Evolutionary conservation across 2,329 filamentous ascomycete species (phyloP).

Genomic region (Diaporthe vaccinii): DNA sequence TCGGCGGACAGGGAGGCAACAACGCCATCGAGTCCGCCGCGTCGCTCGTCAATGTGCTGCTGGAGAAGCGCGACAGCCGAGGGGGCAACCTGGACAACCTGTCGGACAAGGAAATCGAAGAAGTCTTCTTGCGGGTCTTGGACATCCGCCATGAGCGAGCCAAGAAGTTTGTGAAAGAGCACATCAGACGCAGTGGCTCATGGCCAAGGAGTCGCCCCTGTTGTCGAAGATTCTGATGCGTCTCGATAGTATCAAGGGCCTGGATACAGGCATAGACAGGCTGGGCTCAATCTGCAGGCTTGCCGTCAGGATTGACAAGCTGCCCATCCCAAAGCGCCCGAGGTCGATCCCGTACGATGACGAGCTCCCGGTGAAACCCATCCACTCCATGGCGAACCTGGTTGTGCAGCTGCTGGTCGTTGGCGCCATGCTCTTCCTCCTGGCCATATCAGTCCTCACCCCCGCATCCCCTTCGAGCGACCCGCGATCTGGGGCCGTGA

Average conservation of each 20-base stretch:
- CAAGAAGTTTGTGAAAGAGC: conserved; percentile 2
- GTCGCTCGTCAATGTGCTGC: conserved; percentile 12
- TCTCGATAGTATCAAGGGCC: background rate
- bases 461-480: background rate
- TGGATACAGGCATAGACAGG: background rate
- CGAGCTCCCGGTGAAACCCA: conserved; percentile 5
- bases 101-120: background rate
- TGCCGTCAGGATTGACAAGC: conserved; percentile 16
- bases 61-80: conserved; percentile 18
- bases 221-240: background rate
- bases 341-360: background rate
- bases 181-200: background rate
- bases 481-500: conserved; percentile 1
- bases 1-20: conserved; percentile 20
- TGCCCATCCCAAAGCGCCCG: background rate
- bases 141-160: conserved; percentile 9
- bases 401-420: background rate
- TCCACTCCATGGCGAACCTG: background rate
- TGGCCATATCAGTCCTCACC: background rate
- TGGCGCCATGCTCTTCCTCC: background rate
- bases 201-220: background rate
- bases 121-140: background rate
- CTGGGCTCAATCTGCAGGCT: background rate
- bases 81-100: conserved; percentile 10
- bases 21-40: conserved; percentile 10